Percentiles rank a stretch among this genome's conserved stretches.
Evolutionary conservation across 106 monocot species (phyloP).

Genomic region (Platanthera zijinensis): DNA sequence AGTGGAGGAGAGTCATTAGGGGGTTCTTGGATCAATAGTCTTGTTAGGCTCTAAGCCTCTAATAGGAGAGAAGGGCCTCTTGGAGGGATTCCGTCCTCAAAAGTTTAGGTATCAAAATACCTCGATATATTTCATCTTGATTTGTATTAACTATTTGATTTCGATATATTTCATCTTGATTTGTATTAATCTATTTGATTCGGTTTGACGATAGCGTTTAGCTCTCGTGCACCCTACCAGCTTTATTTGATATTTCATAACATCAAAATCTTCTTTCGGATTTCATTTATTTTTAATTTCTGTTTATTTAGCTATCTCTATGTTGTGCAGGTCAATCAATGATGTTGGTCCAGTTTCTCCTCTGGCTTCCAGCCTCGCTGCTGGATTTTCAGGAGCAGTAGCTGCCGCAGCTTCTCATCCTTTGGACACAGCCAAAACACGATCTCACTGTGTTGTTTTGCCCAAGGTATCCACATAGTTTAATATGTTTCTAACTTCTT

Average conservation of each 20-base stretch:
- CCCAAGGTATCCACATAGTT: slow-evolving; percentile 58
- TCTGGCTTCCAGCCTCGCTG: slow-evolving; percentile 68
- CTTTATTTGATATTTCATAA: neutral
- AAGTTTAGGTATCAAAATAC: too few species aligned
- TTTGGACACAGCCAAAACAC: slow-evolving; percentile 85
- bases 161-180: too few species aligned
- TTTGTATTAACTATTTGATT: too few species aligned
- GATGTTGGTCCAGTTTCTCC: slow-evolving; percentile 72
- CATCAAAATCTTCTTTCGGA: neutral
- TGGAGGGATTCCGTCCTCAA: too few species aligned
- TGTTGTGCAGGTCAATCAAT: slow-evolving; percentile 52
- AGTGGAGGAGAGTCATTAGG: too few species aligned
- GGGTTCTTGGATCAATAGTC: too few species aligned
- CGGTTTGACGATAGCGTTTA: too few species aligned
- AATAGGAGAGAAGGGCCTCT: too few species aligned
- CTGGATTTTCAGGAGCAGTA: slow-evolving; percentile 74
- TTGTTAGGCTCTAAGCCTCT: too few species aligned
- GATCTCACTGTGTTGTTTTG: slow-evolving; percentile 64
- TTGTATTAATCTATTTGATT: too few species aligned
- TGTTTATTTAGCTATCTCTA: neutral
- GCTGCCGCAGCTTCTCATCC: slow-evolving; percentile 91
- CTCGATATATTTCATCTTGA: too few species aligned
- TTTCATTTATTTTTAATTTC: neutral
- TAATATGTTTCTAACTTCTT: neutral
- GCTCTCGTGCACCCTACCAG: neutral